These are phyloP conservation scores for Aspergillus sp. DNA, from an alignment of 2,329 filamentous ascomycete species.

Conservation along the genomic window DNA sequence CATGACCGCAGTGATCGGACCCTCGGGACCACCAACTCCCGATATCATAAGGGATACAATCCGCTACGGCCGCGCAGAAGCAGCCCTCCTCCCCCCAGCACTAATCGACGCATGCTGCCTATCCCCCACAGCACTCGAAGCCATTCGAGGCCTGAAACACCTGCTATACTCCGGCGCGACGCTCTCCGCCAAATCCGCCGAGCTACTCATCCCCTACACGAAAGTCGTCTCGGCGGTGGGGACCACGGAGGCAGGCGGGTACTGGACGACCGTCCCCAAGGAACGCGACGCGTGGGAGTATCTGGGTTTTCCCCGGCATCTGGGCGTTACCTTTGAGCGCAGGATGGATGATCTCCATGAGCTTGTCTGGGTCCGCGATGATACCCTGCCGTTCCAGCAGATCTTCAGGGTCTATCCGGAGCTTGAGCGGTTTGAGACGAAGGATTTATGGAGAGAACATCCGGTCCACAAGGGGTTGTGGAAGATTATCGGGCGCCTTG, in stretches of 20 bases:
- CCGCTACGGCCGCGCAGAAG: constrained; percentile 21
- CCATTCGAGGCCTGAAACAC: constrained; percentile 22
- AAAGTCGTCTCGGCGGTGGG: constrained; percentile 28
- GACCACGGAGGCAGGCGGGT: constrained; percentile 29
- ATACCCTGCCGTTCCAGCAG: too few species aligned
- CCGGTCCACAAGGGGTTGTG: constrained; percentile 27
- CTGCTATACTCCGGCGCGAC: constrained; percentile 30
- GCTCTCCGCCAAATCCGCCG: constrained; percentile 30
- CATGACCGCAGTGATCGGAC: too few species aligned
- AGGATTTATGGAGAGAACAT: constrained; percentile 31
- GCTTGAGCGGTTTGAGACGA: constrained; percentile 25
- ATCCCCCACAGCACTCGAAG: constrained; percentile 15
- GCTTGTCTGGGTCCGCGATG: too few species aligned
- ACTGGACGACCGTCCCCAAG: constrained; percentile 5
- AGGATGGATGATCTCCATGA: too few species aligned
- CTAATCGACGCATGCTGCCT: constrained; percentile 30
- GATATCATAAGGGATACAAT: constrained; percentile 1
- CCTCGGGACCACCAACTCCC: too few species aligned
- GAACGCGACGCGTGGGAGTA: too few species aligned
- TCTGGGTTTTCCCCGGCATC: too few species aligned
- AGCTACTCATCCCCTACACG: constrained; percentile 25
- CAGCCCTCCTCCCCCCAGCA: constrained; percentile 25
- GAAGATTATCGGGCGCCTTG: constrained; percentile 30
- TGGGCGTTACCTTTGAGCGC: too few species aligned
- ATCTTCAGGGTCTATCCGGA: constrained; percentile 21